A percentile compares a stretch with the other conserved stretches of the same genome.
Evolutionary conservation across 2,329 filamentous ascomycete genomes (phyloP).

Genomic region (Alternaria panax): DNA sequence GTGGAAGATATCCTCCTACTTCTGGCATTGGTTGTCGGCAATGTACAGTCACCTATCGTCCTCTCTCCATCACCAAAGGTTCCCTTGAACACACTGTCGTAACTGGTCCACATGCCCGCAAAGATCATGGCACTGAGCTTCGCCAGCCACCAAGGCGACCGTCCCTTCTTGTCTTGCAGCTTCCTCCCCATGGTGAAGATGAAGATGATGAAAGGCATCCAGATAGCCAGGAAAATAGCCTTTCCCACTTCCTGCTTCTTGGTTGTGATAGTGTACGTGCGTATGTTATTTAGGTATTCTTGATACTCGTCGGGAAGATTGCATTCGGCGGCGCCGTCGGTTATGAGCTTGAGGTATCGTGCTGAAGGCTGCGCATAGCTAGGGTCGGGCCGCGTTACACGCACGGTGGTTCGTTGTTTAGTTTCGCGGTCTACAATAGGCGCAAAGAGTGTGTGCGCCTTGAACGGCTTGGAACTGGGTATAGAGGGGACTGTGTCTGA

Average conservation of each 20-base stretch:
- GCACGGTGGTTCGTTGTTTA: conserved; percentile 37
- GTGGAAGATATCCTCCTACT: neutral
- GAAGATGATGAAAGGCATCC: conserved; percentile 65
- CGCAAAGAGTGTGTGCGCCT: conserved; percentile 84
- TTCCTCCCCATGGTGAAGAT: conserved; percentile 58
- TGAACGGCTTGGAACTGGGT: conserved; percentile 71
- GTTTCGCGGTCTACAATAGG: conserved; percentile 52
- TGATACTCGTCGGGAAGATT: conserved; percentile 81
- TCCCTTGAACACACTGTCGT: conserved; percentile 69
- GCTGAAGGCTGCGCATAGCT: conserved; percentile 82
- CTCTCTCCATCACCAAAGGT: conserved; percentile 89
- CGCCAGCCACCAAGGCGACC: conserved; percentile 72
- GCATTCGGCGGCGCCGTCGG: conserved; percentile 79
- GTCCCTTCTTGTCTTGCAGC: conserved; percentile 72
- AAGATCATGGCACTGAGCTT: conserved; percentile 62
- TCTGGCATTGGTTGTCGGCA: neutral
- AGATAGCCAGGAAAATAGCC: conserved; percentile 66
- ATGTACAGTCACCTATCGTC: conserved; percentile 50
- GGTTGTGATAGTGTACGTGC: conserved; percentile 74
- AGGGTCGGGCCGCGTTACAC: conserved; percentile 67
- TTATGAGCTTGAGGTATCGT: conserved; percentile 83
- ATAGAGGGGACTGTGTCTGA: conserved; percentile 67
- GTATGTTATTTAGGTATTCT: conserved; percentile 72
- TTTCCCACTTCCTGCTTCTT: conserved; percentile 71
- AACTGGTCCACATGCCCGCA: conserved; percentile 66